phyloP scores from a whole-genome alignment of 257 asterid genomes.

The Solanum paucissectum region DNA sequence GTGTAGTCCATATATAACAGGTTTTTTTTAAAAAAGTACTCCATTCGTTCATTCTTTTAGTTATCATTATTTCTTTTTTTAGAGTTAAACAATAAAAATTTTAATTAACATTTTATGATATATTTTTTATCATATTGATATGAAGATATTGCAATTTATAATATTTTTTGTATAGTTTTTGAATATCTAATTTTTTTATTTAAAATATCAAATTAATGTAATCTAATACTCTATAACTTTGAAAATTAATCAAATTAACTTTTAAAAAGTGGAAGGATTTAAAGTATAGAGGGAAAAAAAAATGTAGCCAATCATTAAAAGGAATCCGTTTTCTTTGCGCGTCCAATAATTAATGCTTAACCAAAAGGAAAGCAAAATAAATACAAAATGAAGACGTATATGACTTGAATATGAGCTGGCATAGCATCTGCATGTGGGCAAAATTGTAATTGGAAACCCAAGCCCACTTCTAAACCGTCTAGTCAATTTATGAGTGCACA shows the following conservation, averaged over 20 bases:
- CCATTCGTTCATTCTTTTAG: background rate
- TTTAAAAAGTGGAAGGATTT: rapidly evolving
- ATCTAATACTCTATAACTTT: too few species aligned
- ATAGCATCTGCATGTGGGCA: background rate
- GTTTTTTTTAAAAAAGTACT: background rate
- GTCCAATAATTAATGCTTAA: background rate
- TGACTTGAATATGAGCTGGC: background rate
- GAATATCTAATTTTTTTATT: too few species aligned
- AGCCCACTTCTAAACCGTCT: background rate
- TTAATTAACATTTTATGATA: too few species aligned
- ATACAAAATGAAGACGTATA: background rate
- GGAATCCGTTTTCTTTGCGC: background rate
- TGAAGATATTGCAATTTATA: too few species aligned
- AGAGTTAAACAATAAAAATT: rapidly evolving
- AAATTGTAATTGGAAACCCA: background rate
- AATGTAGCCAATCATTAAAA: background rate
- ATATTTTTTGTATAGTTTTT: too few species aligned
- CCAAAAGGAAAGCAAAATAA: background rate
- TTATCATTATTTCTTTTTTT: too few species aligned
- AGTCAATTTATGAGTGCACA: background rate
- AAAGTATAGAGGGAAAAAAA: background rate
- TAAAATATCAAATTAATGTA: too few species aligned
- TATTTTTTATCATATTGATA: too few species aligned
- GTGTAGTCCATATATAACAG: background rate
- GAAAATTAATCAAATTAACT: too few species aligned